These are phyloP conservation scores for Monotropa hypopitys DNA, from an alignment of 179 eudicot species.

Conservation along the genomic window DNA sequence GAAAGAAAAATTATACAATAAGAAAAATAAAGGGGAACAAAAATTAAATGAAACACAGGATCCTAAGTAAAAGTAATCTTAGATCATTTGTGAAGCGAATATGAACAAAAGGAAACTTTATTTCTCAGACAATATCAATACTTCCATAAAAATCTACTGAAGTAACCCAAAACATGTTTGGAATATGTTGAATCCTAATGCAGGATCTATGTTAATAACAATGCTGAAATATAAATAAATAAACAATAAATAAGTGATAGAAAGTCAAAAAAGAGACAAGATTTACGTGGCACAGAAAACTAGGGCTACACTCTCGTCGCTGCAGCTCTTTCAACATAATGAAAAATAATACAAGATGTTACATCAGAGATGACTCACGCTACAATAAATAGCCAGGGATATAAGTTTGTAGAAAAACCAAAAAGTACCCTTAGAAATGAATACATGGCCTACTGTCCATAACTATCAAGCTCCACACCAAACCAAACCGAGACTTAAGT, in stretches of 20 bases:
- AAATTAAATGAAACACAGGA: neutral
- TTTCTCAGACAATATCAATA: neutral
- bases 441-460: neutral
- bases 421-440: neutral
- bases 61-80: neutral
- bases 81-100: neutral
- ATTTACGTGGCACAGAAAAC: neutral
- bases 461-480: neutral
- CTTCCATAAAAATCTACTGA: neutral
- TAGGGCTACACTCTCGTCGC: neutral
- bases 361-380: neutral
- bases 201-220: neutral
- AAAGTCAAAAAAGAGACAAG: neutral
- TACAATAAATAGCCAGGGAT: neutral
- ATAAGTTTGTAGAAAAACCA: neutral
- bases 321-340: neutral
- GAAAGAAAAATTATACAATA: neutral
- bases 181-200: neutral
- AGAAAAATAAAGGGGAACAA: neutral
- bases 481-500: no score
- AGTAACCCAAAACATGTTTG: neutral
- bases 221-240: neutral
- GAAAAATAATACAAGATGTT: neutral
- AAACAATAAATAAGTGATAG: neutral
- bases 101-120: neutral